Evolutionary conservation across 1,284 basidiomycete species (phyloP), one percentile per base, ranked within the genome.

Genomic region (Leccinum subrobustum): DNA sequence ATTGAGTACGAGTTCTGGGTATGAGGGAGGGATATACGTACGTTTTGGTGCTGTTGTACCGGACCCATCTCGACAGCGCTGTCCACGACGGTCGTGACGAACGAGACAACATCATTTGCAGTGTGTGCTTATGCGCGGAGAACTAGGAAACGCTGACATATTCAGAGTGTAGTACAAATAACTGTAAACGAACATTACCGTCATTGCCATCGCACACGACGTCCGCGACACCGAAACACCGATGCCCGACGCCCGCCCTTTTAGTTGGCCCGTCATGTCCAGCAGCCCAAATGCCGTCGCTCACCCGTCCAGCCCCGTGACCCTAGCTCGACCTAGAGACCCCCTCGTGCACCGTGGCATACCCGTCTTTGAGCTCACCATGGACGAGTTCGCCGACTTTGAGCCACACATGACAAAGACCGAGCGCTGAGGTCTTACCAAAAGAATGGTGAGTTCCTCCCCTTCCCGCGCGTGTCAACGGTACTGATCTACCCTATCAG

Each of bases 321-420:
- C 82, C 2, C 68, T 67, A 29, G 29, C 79, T 91, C 55, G 85
- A 84, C 73, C 94, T 93, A 11, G 83, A 85, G 93, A 96, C 78
- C 90, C 88, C 11, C 73, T 87, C n/a, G 92, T 92, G 0, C 82
- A 87, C 67, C 86, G 91, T 57, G 95, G 95, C 48, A 95, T 97
- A 53, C 95, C 95, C 14, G 92, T 98, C 14, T 98, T 98, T 82
- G 91, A 88, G 70, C 95, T 95, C 4, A 87, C 89, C 1, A 88
- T 95, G 84, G 87, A 89, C 54, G 92, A 96, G 67, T 96, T 96
- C 68, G 70, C 81, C 67, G 92, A 96, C 72, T 96, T 96, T 72
- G 94, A 96, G 85, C 29, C 29, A 29, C 29, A 29, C 29, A 29
- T 9, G 29, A 9, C 2, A 64, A 84, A 77, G 61, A 83, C 97